A percentile compares a stretch with the other conserved stretches of the same genome.
Evolutionary conservation across 768 basidiomycete genomes (phyloP).

Genomic region (Suillus occidentalis): DNA sequence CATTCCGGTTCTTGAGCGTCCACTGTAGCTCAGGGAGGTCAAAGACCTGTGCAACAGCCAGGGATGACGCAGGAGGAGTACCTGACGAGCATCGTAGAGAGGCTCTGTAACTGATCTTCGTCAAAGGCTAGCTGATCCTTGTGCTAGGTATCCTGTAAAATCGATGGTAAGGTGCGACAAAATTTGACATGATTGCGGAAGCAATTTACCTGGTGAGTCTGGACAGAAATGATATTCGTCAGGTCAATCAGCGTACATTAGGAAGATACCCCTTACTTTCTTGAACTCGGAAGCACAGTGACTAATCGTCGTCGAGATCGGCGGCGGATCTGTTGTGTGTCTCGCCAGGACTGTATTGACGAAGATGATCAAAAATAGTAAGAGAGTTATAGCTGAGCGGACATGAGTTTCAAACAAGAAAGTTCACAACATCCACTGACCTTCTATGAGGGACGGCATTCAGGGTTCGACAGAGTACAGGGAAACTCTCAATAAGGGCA

Average conservation of each 20-base stretch:
- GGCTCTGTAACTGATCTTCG: slow-evolving; percentile 85
- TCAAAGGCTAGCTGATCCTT: slow-evolving; percentile 85
- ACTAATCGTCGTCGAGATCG: slow-evolving; percentile 87
- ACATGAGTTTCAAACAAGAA: background rate
- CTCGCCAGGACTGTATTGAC: slow-evolving; percentile 58
- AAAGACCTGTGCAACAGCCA: slow-evolving; percentile 31
- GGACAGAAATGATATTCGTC: slow-evolving; percentile 10
- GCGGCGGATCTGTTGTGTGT: slow-evolving; percentile 83
- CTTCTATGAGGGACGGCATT: slow-evolving; percentile 82
- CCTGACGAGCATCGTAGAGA: slow-evolving; percentile 89
- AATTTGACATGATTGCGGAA: slow-evolving; percentile 4
- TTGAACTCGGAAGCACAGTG: slow-evolving; percentile 85
- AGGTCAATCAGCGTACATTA: slow-evolving; percentile 9
- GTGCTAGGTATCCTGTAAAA: slow-evolving; percentile 81
- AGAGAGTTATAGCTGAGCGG: background rate
- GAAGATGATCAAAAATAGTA: slow-evolving; percentile 9
- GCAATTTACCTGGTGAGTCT: slow-evolving; percentile 62
- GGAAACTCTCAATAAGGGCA: slow-evolving; percentile 90
- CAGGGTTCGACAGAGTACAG: slow-evolving; percentile 94
- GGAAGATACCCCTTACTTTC: slow-evolving; percentile 52
- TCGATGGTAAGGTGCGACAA: slow-evolving; percentile 14
- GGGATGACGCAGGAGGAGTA: slow-evolving; percentile 36
- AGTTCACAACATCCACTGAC: slow-evolving; percentile 35
- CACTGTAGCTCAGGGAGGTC: slow-evolving; percentile 48
- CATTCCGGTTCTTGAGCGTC: slow-evolving; percentile 55